Evolutionary conservation across 257 asterid genomes (phyloP), one percentile per base, ranked within the genome.

Genomic region (Fraxinus americana): DNA sequence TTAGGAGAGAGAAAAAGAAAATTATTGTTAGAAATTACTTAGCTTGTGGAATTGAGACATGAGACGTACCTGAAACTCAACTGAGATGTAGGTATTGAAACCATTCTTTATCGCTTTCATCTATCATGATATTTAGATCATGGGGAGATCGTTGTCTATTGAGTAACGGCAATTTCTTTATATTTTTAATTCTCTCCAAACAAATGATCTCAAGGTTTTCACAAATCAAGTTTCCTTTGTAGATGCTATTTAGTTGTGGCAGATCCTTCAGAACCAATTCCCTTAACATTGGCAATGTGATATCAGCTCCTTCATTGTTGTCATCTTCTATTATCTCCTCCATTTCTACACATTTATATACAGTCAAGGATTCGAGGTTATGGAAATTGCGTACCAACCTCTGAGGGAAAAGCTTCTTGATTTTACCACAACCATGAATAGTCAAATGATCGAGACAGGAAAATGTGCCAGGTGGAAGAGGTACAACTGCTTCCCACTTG

Each of bases 371-470:
- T 41, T 67, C 69, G 48, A 82, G 77, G 69, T 70, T 78, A 67
- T 1, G 41, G 45, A 74, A 73, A 54, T 67, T 67, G 34, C 27
- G 74, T 30, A 45, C 41, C 77, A 61, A 4, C 27, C 48, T 45
- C 39, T 2, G 13, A 3, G 78, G 77, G 80, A 75, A 74, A 23
- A 78, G 16, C 78, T 67, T 71, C 73, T 36, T 82, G 7, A 74
- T 74, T 67, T 74, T 79, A 77, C 59, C 66, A 79, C 82, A 76
- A n/a, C n/a, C n/a, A n/a, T n/a, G n/a, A n/a, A n/a, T n/a, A n/a
- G n/a, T n/a, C n/a, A n/a, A n/a, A n/a, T n/a, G n/a, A n/a, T n/a
- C n/a, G 17, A 83, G 86, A 43, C 66, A 38, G 16, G 76, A 77
- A 67, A 84, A 84, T 48, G 76, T 71, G 21, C 75, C 81, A 39